These are phyloP conservation scores for Apostasia ramifera DNA, from an alignment of 106 monocot species.

Conservation along the genomic window DNA sequence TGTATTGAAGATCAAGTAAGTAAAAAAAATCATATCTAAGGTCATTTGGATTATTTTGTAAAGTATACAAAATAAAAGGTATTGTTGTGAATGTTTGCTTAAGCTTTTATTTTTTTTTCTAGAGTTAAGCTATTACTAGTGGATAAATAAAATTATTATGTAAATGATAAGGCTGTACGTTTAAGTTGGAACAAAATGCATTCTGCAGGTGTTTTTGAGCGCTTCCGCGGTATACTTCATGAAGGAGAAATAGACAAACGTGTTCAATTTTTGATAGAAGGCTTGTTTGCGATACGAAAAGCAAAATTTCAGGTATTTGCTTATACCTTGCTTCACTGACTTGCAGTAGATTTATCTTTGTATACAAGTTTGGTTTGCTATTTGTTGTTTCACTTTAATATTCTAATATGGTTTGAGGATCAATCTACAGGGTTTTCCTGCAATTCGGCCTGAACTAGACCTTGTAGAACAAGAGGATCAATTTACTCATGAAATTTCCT, in stretches of 20 bases:
- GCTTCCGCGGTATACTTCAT: constrained; percentile 92
- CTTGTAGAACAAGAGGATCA: constrained; percentile 91
- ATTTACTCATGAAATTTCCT: constrained; percentile 74
- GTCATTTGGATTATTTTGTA: no score
- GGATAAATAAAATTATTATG: no score
- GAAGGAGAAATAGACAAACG: constrained; percentile 96
- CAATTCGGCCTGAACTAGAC: constrained; percentile 68
- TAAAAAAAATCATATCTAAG: no score
- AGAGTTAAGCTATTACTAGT: no score
- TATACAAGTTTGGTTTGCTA: neutral
- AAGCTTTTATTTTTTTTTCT: no score
- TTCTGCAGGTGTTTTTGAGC: constrained; percentile 80
- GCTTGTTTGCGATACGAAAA: constrained; percentile 93
- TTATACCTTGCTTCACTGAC: neutral
- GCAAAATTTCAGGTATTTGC: constrained; percentile 79
- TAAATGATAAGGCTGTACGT: no score
- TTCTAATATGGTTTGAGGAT: neutral
- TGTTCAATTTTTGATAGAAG: constrained; percentile 92
- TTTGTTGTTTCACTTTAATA: neutral
- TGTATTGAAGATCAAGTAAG: no score
- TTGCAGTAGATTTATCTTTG: neutral
- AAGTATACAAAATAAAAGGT: no score
- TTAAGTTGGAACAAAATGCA: no score
- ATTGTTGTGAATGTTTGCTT: no score
- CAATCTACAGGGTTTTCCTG: constrained; percentile 67